Evolutionary conservation across 331 rosid species (phyloP), one percentile per base, ranked within the genome.

Genomic region (Malus hybrid): DNA sequence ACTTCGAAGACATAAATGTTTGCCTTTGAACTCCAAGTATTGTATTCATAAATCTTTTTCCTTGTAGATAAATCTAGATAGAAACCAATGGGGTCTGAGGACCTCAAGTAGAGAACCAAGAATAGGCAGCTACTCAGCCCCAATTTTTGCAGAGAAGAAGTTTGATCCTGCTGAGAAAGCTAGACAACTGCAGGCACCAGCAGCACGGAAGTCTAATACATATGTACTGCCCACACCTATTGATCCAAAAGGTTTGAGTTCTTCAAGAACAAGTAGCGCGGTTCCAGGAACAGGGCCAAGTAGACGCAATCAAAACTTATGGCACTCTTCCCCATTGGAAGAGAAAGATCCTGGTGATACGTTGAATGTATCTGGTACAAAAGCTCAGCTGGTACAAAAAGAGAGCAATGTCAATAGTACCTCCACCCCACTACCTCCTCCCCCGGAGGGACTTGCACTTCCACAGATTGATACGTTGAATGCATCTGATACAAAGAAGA

Each of bases 141-240:
- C 98, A 76, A 88, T 90, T 79, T 46, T 80, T 66, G 86, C 89
- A 9, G 98, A 90, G 80, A 88, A 86, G 86, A 90, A 88, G 83
- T 90, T 87, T 85, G 98, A 93, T 82, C 90, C 86, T 7, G 95
- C 93, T 77, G 98, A 90, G 80, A 93, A 79, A 85, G 89, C 81
- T 28, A 90, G 81, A 79, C 90, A 90, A 74, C 42, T 86, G 70
- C 74, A 77, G 73, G 74, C 76, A 32, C 75, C 86, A 72, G 34
- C 90, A 65, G 3, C 91, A 27, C 70, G 87, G 61, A 90, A 81
- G 85, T 81, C 91, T 73, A 76, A 82, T 83, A 83, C 95, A 29
- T 93, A 93, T 68, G 98, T 89, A 59, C 89, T 93, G 72, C 98
- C 98, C 74, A 90, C 95, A 66, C 98, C 98, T 46, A 74, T 76